Percentiles rank a stretch among this genome's conserved stretches.
phyloP scores from a whole-genome alignment of 2,329 filamentous ascomycete genomes.

The Pseudocercospora fijiensis region DNA sequence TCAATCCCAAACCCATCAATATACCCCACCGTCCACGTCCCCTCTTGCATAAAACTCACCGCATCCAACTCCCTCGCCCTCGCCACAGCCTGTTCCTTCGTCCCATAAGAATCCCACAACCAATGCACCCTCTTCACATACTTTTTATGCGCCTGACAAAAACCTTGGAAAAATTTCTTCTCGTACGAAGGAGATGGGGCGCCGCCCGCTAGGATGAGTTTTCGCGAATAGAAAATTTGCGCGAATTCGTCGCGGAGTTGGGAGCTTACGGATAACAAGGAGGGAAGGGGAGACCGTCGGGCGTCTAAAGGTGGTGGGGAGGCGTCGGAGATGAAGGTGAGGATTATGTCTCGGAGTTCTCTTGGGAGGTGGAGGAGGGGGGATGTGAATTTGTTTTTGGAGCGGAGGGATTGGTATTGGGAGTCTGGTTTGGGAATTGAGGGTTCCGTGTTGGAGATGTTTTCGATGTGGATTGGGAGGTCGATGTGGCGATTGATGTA shows the following conservation, averaged over 20 bases:
- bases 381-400: slow-evolving; percentile 4
- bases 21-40: slow-evolving; percentile 18
- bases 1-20: slow-evolving; percentile 12
- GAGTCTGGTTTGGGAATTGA: background rate
- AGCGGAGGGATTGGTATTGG: background rate
- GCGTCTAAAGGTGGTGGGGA: slow-evolving; percentile 6
- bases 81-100: slow-evolving; percentile 12
- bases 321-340: background rate
- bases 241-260: slow-evolving; percentile 14
- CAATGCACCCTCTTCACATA: slow-evolving; percentile 16
- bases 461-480: background rate
- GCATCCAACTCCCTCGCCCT: slow-evolving; percentile 17
- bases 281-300: slow-evolving; percentile 2
- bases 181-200: slow-evolving; percentile 15
- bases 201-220: slow-evolving; percentile 12
- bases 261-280: slow-evolving; percentile 2
- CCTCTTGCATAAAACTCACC: slow-evolving; percentile 10
- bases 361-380: slow-evolving; percentile 15
- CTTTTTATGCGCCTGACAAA: slow-evolving; percentile 14
- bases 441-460: background rate
- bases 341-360: slow-evolving; percentile 18
- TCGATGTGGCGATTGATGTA: background rate
- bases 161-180: slow-evolving; percentile 5
- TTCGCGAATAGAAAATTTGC: slow-evolving; percentile 12
- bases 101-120: slow-evolving; percentile 20